Evolutionary conservation across 345 rosid genomes (phyloP).

Genomic region (Lepidium didymum): DNA sequence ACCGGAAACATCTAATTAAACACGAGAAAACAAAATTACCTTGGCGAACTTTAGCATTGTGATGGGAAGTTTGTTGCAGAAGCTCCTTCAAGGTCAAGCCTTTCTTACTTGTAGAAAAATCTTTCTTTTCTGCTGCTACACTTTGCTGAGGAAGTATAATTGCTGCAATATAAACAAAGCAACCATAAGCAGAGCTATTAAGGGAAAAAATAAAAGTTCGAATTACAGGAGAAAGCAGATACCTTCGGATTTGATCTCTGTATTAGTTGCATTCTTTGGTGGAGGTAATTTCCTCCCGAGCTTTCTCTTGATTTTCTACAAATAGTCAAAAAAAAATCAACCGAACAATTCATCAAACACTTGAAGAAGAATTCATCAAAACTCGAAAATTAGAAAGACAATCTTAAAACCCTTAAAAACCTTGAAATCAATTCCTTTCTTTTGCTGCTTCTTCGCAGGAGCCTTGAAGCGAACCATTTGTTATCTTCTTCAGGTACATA

Average conservation of each 20-base stretch:
- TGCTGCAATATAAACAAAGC: constrained; percentile 36
- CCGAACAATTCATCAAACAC: background rate
- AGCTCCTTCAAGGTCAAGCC: constrained; percentile 83
- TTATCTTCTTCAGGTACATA: background rate
- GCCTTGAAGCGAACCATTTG: constrained; percentile 59
- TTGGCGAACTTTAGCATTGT: constrained; percentile 70
- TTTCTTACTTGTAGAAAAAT: constrained; percentile 75
- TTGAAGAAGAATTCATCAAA: background rate
- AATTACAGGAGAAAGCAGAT: constrained; percentile 3
- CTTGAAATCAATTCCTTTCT: constrained; percentile 57
- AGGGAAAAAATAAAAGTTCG: background rate
- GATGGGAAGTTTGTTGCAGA: constrained; percentile 75
- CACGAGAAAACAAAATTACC: constrained; percentile 29
- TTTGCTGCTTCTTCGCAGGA: constrained; percentile 74
- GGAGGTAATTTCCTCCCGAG: constrained; percentile 84
- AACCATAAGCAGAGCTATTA: background rate
- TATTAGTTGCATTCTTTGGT: constrained; percentile 75
- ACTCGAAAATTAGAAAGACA: background rate
- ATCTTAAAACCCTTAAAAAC: background rate
- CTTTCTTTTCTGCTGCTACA: constrained; percentile 66
- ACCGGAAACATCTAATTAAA: background rate
- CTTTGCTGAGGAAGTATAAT: constrained; percentile 90
- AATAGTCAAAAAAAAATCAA: background rate
- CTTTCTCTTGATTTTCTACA: constrained; percentile 88
- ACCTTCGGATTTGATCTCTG: constrained; percentile 86